Base-by-base conservation (phyloP, 768 basidiomycete genomes). In the Lactarius trivialis region DNA sequence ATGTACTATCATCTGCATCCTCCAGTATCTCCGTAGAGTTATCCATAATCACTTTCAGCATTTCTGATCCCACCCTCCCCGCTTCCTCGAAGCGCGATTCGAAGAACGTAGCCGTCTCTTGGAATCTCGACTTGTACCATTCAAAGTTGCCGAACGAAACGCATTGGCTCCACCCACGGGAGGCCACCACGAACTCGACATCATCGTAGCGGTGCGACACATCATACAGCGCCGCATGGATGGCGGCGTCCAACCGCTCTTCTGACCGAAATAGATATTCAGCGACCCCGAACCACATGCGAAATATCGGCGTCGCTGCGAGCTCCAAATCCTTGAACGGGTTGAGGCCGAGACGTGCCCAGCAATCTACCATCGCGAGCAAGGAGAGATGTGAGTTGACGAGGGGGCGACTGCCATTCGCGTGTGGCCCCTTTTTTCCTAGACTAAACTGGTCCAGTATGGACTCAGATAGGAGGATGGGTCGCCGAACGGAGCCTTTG, bases 361-460 rank as follows among this genome's bases (percentile, higher is more conserved):
- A 99, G 69, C 91, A 95, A 74, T 99, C 97, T 21, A 98, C 97
- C 94, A 99, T 98, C 17, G 95, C 94, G 53, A 98, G 83, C 8
- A 99, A 80, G 9, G 92, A 87, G 59, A 98, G 84, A 72, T 99
- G 96, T 1, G 93, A 95, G 72, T 98, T 98, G 8, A 83, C 82
- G 8, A 80, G 76, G 63, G 80, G 79, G 59, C 66, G 66, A 68
- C 66, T 11, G 24, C 51, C 41, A 55, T 61, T 65, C 30, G 64
- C 54, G 15, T 58, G 41, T 9, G 56, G 17, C 4, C 28, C 60
- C 58, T 69, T 71, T 55, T 77, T 78, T 0, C 90, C 91, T 21
- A 98, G 80, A 57, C 90, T 90, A 72, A 98, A 99, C 60, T 85
- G 84, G 75, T 98, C 93, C 45, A 98, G 81, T 21, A 97, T 77